phyloP scores from a whole-genome alignment of 2,329 filamentous ascomycete species.

The Chaetoscypha palmicola region DNA sequence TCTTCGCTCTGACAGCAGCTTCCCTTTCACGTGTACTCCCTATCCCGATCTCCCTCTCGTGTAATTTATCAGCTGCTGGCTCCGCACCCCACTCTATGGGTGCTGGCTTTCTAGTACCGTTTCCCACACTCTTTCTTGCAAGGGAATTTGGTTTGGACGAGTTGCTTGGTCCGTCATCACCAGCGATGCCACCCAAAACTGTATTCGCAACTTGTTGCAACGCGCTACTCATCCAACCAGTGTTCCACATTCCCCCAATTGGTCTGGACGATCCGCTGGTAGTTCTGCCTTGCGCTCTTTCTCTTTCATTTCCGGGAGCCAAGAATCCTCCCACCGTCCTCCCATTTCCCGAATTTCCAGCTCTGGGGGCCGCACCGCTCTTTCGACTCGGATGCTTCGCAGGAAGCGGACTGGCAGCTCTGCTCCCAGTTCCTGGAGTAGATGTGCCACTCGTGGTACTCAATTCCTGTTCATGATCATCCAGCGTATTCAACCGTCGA shows the following conservation, averaged over 20 bases:
- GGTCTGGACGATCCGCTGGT: constrained; percentile 7
- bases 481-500: constrained; percentile 23
- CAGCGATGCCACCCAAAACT: constrained; percentile 27
- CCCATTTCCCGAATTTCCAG: constrained; percentile 9
- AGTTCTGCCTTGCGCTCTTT: constrained; percentile 6
- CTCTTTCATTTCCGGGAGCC: constrained; percentile 10
- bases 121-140: constrained; percentile 8
- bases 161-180: constrained; percentile 8
- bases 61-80: constrained; percentile 15
- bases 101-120: constrained; percentile 3
- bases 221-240: constrained; percentile 27
- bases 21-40: constrained; percentile 49
- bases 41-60: constrained; percentile 37
- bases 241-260: constrained; percentile 19
- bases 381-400: constrained; percentile 33
- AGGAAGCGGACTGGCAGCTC: constrained; percentile 44
- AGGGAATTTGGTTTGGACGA: background rate
- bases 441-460: constrained; percentile 23
- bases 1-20: constrained; percentile 47
- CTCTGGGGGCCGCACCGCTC: constrained; percentile 8
- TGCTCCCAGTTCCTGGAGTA: constrained; percentile 35
- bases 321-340: constrained; percentile 15
- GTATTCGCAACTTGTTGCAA: constrained; percentile 30
- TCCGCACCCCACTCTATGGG: constrained; percentile 26
- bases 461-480: constrained; percentile 26